Evolutionary conservation across 768 basidiomycete species (phyloP).

Genomic region (Hortiboletus campestris): DNA sequence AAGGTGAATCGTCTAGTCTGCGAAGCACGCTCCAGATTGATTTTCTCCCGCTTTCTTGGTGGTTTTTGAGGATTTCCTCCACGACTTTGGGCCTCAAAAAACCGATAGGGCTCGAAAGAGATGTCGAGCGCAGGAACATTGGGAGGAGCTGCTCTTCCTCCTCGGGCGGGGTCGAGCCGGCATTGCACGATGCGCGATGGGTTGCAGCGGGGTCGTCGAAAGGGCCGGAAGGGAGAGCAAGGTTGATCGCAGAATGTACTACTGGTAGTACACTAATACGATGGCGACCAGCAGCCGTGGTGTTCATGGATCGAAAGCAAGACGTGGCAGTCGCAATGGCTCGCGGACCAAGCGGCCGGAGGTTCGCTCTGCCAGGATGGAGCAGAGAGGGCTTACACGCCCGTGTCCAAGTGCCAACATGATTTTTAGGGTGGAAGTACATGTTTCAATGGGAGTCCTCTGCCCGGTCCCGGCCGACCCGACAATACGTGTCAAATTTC

Average conservation of each 20-base stretch:
- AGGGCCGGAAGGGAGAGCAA: slow-evolving; percentile 24
- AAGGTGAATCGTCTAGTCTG: slow-evolving; percentile 10
- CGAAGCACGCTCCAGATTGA: slow-evolving; percentile 22
- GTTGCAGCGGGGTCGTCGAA: slow-evolving; percentile 15
- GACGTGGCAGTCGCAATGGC: not conserved
- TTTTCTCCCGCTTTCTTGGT: not conserved
- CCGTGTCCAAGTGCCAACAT: not conserved
- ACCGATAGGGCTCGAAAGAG: slow-evolving; percentile 15
- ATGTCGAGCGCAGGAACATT: slow-evolving; percentile 15
- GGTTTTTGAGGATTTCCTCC: slow-evolving; percentile 10
- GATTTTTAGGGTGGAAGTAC: not conserved
- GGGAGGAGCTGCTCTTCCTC: slow-evolving; percentile 24
- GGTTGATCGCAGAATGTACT: slow-evolving; percentile 26
- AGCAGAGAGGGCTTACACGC: not conserved
- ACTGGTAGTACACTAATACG: slow-evolving; percentile 20
- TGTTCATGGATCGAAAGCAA: not conserved
- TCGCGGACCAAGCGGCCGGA: not conserved
- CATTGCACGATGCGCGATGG: slow-evolving; percentile 22
- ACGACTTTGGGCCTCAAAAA: slow-evolving; percentile 18
- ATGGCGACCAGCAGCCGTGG: not conserved
- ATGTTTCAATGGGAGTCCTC: not conserved
- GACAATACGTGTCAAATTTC: not conserved
- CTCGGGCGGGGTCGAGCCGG: not conserved
- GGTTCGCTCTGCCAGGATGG: not conserved
- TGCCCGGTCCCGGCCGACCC: not conserved